Conservation (phyloP, 352 stramenopile species). For the Pythium sp. region DNA sequence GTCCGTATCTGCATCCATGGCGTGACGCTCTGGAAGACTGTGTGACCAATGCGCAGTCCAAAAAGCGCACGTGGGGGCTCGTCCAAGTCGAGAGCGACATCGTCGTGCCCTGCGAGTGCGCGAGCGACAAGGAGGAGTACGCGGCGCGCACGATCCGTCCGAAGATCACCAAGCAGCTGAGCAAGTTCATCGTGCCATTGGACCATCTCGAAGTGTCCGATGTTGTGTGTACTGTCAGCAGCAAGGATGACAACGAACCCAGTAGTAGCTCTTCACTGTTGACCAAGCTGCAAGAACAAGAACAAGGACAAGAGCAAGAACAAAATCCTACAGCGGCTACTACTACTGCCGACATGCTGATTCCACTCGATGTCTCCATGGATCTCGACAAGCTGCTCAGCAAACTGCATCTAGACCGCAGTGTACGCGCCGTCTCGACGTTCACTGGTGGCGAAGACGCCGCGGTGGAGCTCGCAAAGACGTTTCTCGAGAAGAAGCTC, state of each 20-base stretch:
- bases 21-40: conserved; percentile 41
- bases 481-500: conserved; percentile 88
- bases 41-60: conserved; percentile 27
- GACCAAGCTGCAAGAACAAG: background rate
- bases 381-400: conserved; percentile 33
- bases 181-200: conserved; percentile 79
- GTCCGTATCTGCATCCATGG: conserved; percentile 67
- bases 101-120: conserved; percentile 93
- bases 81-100: conserved; percentile 98
- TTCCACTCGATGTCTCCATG: conserved; percentile 44
- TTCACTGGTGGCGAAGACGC: conserved; percentile 72
- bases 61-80: conserved; percentile 57
- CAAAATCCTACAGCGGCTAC: no score
- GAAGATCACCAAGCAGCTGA: conserved; percentile 93
- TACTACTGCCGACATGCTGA: conserved; percentile 9
- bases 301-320: background rate
- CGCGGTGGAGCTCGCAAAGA: conserved; percentile 66
- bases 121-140: conserved; percentile 94
- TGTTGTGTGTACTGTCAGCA: conserved; percentile 21
- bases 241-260: background rate
- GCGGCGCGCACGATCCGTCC: conserved; percentile 97
- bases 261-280: conserved; percentile 24
- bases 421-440: conserved; percentile 46
- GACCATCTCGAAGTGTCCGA: conserved; percentile 32
- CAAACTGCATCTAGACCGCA: conserved; percentile 62